These are phyloP conservation scores for Erythrophleum ivorense DNA, from an alignment of 331 rosid species.

Conservation along the genomic window DNA sequence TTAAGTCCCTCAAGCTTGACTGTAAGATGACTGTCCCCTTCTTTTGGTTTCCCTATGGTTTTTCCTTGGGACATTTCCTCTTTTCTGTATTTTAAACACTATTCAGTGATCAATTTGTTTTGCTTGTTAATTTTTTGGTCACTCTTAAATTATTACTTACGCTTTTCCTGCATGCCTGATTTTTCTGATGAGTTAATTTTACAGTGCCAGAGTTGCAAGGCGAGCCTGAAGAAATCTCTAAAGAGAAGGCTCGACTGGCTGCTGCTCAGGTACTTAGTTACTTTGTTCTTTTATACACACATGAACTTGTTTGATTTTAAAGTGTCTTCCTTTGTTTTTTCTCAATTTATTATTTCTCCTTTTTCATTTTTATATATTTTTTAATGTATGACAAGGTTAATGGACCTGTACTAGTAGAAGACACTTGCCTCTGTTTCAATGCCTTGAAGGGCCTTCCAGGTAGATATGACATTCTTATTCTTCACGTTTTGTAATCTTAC, in stretches of 20 bases:
- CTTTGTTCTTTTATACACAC: background rate
- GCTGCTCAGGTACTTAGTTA: conserved; percentile 68
- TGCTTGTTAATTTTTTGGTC: background rate
- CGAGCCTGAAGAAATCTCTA: conserved; percentile 94
- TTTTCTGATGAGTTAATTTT: conserved; percentile 24
- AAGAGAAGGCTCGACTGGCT: conserved; percentile 94
- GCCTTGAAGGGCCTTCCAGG: conserved; percentile 97
- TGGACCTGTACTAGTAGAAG: conserved; percentile 96
- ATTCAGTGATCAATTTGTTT: background rate
- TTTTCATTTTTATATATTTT: background rate
- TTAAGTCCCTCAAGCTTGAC: conserved; percentile 89
- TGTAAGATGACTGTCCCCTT: conserved; percentile 43
- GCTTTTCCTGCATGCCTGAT: background rate
- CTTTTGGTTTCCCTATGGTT: background rate
- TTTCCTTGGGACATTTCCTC: background rate
- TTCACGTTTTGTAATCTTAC: background rate
- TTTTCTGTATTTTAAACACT: background rate
- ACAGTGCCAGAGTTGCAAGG: conserved; percentile 97
- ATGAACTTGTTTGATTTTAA: conserved; percentile 1
- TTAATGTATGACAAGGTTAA: conserved; percentile 60
- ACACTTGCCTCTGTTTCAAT: conserved; percentile 97
- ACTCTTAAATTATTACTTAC: background rate
- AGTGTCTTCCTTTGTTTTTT: background rate
- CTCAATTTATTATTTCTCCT: conserved; percentile 8
- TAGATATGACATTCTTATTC: conserved; percentile 37